Percentiles rank a stretch among this genome's conserved stretches.
Conservation (phyloP, 495 filamentous ascomycete species). For the Aspergillus hancockii region DNA sequence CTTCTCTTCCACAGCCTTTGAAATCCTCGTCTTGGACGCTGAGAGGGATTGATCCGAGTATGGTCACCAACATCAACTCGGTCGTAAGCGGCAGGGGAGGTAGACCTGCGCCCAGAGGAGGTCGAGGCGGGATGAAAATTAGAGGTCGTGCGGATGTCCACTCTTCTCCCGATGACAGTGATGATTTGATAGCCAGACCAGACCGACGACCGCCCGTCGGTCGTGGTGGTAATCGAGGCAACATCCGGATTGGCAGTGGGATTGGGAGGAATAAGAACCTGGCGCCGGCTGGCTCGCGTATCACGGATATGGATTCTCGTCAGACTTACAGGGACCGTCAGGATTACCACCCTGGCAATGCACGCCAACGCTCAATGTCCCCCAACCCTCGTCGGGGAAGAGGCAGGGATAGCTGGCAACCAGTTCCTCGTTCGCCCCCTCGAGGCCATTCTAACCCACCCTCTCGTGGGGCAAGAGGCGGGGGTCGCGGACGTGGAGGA, state of each 20-base stretch:
- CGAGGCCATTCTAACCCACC: constrained; percentile 14
- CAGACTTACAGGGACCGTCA: constrained; percentile 22
- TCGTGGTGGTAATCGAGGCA: constrained; percentile 25
- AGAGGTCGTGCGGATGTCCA: constrained; percentile 26
- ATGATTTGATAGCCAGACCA: constrained; percentile 30
- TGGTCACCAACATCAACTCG: constrained; percentile 40
- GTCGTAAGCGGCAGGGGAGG: constrained; percentile 16
- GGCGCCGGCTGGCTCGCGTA: constrained; percentile 11
- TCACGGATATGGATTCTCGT: constrained; percentile 8
- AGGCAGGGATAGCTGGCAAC: constrained; percentile 29
- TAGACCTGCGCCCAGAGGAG: constrained; percentile 11
- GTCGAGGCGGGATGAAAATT: constrained; percentile 28
- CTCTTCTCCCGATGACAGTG: constrained; percentile 28
- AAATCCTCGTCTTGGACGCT: constrained; percentile 38
- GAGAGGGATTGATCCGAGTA: constrained; percentile 33
- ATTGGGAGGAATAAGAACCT: constrained; percentile 27
- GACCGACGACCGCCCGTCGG: constrained; percentile 22
- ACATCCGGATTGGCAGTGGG: constrained; percentile 30
- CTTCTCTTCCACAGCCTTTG: constrained; percentile 24
- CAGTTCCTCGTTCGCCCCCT: constrained; percentile 12
- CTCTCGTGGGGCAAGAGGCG: constrained; percentile 17
- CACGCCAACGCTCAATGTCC: constrained; percentile 30
- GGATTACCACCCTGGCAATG: constrained; percentile 19
- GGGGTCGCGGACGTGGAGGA: constrained; percentile 20
- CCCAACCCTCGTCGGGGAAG: constrained; percentile 22